Base-by-base conservation (phyloP, 1,139 yeast genomes). In the Hemisphaericaspora xylofermentans region DNA sequence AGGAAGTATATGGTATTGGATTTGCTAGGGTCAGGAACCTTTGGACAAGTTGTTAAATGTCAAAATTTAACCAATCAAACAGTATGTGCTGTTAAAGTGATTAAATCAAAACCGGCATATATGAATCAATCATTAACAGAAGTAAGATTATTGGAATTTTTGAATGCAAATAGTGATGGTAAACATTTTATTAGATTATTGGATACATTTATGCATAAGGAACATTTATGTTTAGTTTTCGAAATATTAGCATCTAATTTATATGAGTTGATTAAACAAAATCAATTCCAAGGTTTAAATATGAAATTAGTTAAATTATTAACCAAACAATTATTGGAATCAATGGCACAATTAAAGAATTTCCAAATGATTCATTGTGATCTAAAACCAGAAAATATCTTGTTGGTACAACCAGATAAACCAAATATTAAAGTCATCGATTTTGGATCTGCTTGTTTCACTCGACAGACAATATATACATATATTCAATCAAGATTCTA, bases 11-110 rank as follows among this genome's bases (percentile, higher is more conserved):
- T 93, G 55, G 97, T 94, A 3, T 67, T 93, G 47, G 98, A 93
- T 62, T 76, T 93, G 18, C 66, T 94, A 35, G 99, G 99, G 0
- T 93, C 91, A 50, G 99, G 99, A 3, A 91, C 98, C 0, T 93
- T 94, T 73, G 98, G 98, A 4, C 99, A 93, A 63, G 99, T 94
- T 41, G 98, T 91, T 26, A 93, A 93, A 64, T 93, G 98, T 64
- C 98, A 93, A 63, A 89, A 93, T 60, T 71, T 93, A 62, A 71
- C 81, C 37, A 89, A 94, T 36, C 94, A 88, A 57, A 91, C 88
- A 46, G 81, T 93, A 19, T 88, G 91, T 35, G 98, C 98, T 0
- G 95, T 94, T 33, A 93, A 93, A 61, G 96, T 93, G 33, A 88
- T 93, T 50, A 93, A 93, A 60, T 86, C 96, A 28, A 87, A 86